These are phyloP conservation scores for Cyanodermella asteris DNA, from an alignment of 2,329 filamentous ascomycete species.

Conservation along the genomic window DNA sequence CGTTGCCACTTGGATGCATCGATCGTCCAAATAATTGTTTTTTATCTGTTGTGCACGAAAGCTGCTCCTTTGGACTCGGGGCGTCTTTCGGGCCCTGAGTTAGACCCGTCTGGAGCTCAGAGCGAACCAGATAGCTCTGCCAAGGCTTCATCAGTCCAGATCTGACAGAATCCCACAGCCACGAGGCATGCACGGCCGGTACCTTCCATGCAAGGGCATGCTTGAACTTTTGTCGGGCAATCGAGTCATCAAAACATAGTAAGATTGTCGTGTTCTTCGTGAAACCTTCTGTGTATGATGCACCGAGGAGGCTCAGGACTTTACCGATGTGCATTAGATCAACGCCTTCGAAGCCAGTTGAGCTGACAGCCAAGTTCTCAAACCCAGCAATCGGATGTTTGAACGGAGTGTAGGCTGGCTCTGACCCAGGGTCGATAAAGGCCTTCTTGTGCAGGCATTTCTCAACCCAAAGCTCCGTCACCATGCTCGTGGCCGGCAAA, in stretches of 20 bases:
- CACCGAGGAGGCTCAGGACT: constrained; percentile 52
- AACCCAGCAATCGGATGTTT: constrained; percentile 52
- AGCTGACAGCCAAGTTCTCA: constrained; percentile 47
- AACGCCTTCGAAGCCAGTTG: constrained; percentile 62
- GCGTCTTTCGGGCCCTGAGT: constrained; percentile 1
- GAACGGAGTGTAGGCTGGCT: constrained; percentile 61
- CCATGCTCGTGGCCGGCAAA: constrained; percentile 21
- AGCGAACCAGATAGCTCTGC: constrained; percentile 19
- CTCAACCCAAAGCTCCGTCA: constrained; percentile 91
- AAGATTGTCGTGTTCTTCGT: constrained; percentile 52
- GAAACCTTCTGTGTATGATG: constrained; percentile 58
- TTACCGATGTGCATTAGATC: constrained; percentile 72
- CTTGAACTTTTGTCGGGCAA: constrained; percentile 52
- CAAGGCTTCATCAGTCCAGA: constrained; percentile 25
- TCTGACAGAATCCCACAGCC: constrained; percentile 66
- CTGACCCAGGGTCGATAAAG: constrained; percentile 44
- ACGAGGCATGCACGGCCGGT: constrained; percentile 58
- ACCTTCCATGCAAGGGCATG: constrained; percentile 55
- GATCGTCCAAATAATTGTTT: no score
- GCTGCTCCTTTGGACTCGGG: no score
- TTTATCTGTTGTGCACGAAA: no score
- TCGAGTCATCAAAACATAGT: constrained; percentile 38
- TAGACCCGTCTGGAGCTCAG: constrained; percentile 1
- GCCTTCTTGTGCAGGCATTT: constrained; percentile 58
- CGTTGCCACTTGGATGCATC: no score